These are phyloP conservation scores for Trametes sp. DNA, from an alignment of 1,284 basidiomycete genomes.

Conservation along the genomic window DNA sequence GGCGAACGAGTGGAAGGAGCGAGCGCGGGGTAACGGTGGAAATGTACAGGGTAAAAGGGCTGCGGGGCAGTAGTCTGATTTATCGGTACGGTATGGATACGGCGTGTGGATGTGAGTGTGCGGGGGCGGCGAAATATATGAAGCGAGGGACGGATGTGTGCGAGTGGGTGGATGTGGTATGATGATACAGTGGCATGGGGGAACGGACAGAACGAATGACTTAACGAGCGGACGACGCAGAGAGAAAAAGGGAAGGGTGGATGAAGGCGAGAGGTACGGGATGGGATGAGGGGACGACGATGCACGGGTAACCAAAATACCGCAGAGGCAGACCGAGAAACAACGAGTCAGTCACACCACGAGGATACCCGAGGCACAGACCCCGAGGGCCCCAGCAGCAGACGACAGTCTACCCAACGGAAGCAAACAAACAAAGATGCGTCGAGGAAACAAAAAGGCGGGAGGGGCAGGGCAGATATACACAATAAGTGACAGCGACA, in stretches of 20 bases:
- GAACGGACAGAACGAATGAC: slow-evolving; percentile 6
- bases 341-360: slow-evolving; percentile 12
- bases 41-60: slow-evolving; percentile 28
- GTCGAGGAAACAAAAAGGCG: slow-evolving; percentile 16
- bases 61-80: slow-evolving; percentile 20
- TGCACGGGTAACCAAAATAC: slow-evolving; percentile 12
- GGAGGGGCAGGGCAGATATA: slow-evolving; percentile 25
- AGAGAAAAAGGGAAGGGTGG: neutral
- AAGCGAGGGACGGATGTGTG: slow-evolving; percentile 28
- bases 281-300: neutral
- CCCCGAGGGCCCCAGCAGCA: slow-evolving; percentile 10
- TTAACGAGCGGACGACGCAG: slow-evolving; percentile 29
- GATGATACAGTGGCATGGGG: slow-evolving; percentile 25
- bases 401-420: slow-evolving; percentile 24
- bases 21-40: slow-evolving; percentile 6
- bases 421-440: slow-evolving; percentile 17
- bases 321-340: slow-evolving; percentile 15
- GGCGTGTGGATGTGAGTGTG: slow-evolving; percentile 5
- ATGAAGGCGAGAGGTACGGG: neutral
- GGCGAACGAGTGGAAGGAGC: neutral
- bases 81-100: slow-evolving; percentile 32
- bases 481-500: slow-evolving; percentile 31
- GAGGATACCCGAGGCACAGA: neutral
- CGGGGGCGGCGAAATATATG: slow-evolving; percentile 18
- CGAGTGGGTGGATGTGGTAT: slow-evolving; percentile 22